Conservation (phyloP, 495 filamentous ascomycete species). For the Xylaria palmicola region DNA sequence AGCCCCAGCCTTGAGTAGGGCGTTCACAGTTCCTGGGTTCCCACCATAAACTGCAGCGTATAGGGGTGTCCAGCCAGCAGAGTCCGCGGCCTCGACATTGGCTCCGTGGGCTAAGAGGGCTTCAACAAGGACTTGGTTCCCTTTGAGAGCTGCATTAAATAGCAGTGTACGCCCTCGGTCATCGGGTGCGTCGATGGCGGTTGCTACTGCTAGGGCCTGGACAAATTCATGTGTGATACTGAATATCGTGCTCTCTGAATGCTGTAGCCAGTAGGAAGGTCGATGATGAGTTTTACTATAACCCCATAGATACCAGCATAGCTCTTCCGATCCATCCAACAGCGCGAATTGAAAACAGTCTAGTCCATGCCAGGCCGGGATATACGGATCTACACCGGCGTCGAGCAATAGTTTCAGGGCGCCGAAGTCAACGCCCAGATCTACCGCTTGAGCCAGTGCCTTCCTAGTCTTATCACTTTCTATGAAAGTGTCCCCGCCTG, state of each 20-base stretch:
- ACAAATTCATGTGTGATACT: background rate
- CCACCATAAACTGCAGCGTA: background rate
- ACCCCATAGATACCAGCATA: background rate
- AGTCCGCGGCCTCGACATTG: background rate
- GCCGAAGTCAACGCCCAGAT: background rate
- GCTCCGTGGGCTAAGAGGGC: background rate
- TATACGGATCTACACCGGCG: background rate
- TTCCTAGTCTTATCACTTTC: background rate
- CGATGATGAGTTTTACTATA: background rate
- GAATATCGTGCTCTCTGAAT: background rate
- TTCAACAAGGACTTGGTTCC: background rate
- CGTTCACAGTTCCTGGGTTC: background rate
- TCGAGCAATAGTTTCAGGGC: background rate
- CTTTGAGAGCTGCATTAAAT: background rate
- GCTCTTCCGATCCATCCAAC: background rate
- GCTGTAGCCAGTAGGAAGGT: background rate
- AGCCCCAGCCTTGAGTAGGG: background rate
- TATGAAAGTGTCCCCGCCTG: background rate
- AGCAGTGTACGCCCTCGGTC: background rate
- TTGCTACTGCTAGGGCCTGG: background rate
- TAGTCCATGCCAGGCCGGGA: background rate
- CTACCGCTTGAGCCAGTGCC: background rate
- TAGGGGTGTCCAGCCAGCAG: background rate
- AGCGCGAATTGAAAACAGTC: background rate
- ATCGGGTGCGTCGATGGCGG: background rate